phyloP scores from a whole-genome alignment of 495 filamentous ascomycete species.

The Tuber aestivum region DNA sequence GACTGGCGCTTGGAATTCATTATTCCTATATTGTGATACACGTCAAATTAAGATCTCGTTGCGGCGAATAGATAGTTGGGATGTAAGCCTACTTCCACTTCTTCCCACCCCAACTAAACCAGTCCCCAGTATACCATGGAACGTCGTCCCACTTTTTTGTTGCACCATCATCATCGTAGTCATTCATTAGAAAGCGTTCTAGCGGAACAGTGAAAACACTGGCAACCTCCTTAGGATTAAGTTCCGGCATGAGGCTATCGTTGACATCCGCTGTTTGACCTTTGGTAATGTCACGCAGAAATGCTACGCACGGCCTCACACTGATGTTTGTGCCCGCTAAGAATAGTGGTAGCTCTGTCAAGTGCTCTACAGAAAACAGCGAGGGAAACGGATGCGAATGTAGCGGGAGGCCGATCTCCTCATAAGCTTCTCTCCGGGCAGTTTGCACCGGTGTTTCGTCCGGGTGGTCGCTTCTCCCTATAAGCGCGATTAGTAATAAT shows the following conservation, averaged over 20 bases:
- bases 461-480: constrained; percentile 51
- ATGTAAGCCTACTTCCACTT: constrained; percentile 49
- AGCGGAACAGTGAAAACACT: constrained; percentile 86
- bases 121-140: constrained; percentile 60
- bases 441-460: constrained; percentile 60
- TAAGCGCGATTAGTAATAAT: constrained; percentile 6
- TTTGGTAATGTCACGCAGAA: constrained; percentile 47
- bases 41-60: neutral
- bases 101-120: constrained; percentile 58
- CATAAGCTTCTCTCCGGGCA: constrained; percentile 77
- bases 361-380: constrained; percentile 73
- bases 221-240: constrained; percentile 81
- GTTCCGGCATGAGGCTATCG: constrained; percentile 63
- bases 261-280: constrained; percentile 53
- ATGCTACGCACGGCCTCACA: constrained; percentile 79
- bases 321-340: constrained; percentile 75
- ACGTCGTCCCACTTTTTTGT: constrained; percentile 48
- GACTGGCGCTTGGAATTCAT: constrained; percentile 83
- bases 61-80: neutral
- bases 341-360: constrained; percentile 73
- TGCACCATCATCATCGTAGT: constrained; percentile 11
- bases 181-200: constrained; percentile 54
- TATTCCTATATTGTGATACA: constrained; percentile 51
- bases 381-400: constrained; percentile 56
- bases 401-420: constrained; percentile 81